Base-by-base conservation (phyloP, 139 green algal species). In the Micromonas pusilla region DNA sequence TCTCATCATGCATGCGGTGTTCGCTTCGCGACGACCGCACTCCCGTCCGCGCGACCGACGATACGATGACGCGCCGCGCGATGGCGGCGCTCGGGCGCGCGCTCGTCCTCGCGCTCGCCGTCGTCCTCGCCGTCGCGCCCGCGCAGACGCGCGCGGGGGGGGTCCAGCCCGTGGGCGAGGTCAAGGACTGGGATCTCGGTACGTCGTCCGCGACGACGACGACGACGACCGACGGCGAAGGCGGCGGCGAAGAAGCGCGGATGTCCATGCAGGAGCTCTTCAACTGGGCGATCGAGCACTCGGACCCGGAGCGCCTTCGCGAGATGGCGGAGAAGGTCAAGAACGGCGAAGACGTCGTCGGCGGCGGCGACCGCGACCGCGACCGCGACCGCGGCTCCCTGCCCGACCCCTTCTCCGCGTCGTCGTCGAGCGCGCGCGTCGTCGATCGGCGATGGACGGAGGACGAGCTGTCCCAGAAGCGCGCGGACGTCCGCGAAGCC, bases 281-380 rank as follows among this genome's bases (percentile, higher is more conserved):
- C 65, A 39, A 23, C 26, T 75, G 68, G 68, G 31, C 68, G 68
- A 75, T 75, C 36, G 4, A 75, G 37, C 60, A 75, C 53, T 53
- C 26, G 1, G 68, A 75, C 37, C 66, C 20, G 6, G 68, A 63
- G 2, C 60, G 1, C 34, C 37, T 75, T 4, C 0, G 37, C 9
- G 60, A 68, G 9, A 32, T 30, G 26, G 60, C 25, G 60, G 16
- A 16, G 16, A 68, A 16, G 26, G 60, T 30, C 21, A 2, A 1
- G 34, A 3, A 63, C 53, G 37, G 68, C 68, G 36, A 34, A 62
- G 37, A 36, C 2, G 68, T 34, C 30, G 37, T 1, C 13, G 26
- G 4, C 30, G 65, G 26, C 13, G 28, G 60, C 60, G 60, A 23
- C 4, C n/a, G n/a, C n/a, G n/a, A n/a, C n/a, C n/a, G n/a, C n/a